Percentiles rank a stretch among this genome's conserved stretches.
Conservation (phyloP, 2,329 filamentous ascomycete species). For the Chaetomium strumarium region DNA sequence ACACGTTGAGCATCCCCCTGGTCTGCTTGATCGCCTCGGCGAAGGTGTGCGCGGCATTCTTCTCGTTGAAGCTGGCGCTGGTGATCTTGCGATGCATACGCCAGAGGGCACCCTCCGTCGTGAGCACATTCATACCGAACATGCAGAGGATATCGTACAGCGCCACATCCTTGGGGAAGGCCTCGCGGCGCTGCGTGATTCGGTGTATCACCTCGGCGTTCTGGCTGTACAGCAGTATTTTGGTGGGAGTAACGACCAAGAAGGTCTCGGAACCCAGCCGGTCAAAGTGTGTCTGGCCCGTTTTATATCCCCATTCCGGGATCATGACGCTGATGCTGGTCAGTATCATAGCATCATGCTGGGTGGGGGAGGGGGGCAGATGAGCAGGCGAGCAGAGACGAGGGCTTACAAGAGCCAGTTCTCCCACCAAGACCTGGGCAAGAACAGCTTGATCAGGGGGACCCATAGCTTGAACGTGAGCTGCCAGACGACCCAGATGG, state of each 20-base stretch:
- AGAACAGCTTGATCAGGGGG: slow-evolving; percentile 43
- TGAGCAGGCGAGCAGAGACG: not conserved
- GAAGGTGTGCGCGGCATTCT: slow-evolving; percentile 63
- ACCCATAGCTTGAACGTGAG: slow-evolving; percentile 49
- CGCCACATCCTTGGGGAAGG: slow-evolving; percentile 63
- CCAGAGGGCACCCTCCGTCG: slow-evolving; percentile 64
- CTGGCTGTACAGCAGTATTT: slow-evolving; percentile 49
- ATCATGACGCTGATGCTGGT: slow-evolving; percentile 41
- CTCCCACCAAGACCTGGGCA: slow-evolving; percentile 52
- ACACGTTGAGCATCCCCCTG: slow-evolving; percentile 52
- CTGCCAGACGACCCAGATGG: slow-evolving; percentile 51
- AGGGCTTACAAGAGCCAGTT: slow-evolving; percentile 54
- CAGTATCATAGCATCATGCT: not conserved
- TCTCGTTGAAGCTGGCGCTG: slow-evolving; percentile 68
- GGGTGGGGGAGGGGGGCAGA: too few relatives aligned
- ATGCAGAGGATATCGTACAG: slow-evolving; percentile 55
- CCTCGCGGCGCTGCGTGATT: slow-evolving; percentile 59
- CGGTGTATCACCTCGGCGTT: slow-evolving; percentile 61
- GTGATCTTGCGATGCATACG: slow-evolving; percentile 67
- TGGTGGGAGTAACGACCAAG: slow-evolving; percentile 54
- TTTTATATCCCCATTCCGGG: slow-evolving; percentile 56
- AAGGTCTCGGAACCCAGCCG: slow-evolving; percentile 55
- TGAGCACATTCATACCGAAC: slow-evolving; percentile 67
- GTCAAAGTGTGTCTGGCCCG: slow-evolving; percentile 52
- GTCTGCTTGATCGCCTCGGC: slow-evolving; percentile 58